A percentile compares a stretch with the other conserved stretches of the same genome.
phyloP scores from a whole-genome alignment of 345 rosid genomes.

The Linum tenue region DNA sequence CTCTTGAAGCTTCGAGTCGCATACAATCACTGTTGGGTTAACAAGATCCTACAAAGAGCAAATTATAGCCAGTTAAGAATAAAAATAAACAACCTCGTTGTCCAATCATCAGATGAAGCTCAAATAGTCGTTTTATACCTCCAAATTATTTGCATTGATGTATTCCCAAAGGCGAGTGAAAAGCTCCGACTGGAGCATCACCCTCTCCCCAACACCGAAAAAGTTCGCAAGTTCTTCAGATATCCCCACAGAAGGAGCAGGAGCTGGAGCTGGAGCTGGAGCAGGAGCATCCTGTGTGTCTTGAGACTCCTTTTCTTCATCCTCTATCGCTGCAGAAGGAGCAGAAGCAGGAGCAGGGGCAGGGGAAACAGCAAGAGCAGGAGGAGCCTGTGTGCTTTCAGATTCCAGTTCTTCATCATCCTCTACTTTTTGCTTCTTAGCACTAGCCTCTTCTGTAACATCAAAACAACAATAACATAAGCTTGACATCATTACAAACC shows the following conservation, averaged over 20 bases:
- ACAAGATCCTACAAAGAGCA: conserved; percentile 18
- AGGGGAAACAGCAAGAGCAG: too few species aligned
- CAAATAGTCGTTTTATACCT: conserved; percentile 10
- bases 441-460: conserved; percentile 17
- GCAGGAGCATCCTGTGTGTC: background rate
- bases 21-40: conserved; percentile 16
- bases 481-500: too few species aligned
- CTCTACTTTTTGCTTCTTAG: conserved; percentile 22
- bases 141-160: conserved; percentile 24
- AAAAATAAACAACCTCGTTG: too few species aligned
- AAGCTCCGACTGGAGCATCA: conserved; percentile 26
- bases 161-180: conserved; percentile 28
- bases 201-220: conserved; percentile 24
- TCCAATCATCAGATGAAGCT: background rate
- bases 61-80: too few species aligned
- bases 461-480: too few species aligned
- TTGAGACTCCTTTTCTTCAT: too few species aligned
- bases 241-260: conserved; percentile 20
- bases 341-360: background rate
- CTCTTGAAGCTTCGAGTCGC: conserved; percentile 28
- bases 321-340: background rate
- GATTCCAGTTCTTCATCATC: too few species aligned
- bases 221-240: conserved; percentile 30
- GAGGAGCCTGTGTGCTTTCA: too few species aligned
- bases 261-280: conserved; percentile 1